Evolutionary conservation across 2,329 filamentous ascomycete genomes (phyloP).

Genomic region (Penicillium sclerotigenum): DNA sequence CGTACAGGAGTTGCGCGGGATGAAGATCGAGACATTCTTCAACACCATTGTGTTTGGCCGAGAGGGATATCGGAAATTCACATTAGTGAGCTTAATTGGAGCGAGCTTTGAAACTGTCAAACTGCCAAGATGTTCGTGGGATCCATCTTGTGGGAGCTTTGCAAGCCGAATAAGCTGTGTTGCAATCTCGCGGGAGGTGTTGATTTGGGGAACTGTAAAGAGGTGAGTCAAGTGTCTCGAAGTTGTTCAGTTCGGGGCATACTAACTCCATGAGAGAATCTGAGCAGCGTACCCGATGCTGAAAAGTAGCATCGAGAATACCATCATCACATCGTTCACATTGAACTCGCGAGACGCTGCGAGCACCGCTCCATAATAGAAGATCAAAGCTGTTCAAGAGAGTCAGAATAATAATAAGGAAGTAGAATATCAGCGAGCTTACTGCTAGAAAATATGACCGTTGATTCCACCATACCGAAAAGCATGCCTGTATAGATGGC

Average conservation of each 20-base stretch:
- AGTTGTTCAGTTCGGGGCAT: background rate
- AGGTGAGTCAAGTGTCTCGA: slow-evolving; percentile 4
- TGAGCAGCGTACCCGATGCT: slow-evolving; percentile 68
- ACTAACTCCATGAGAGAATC: slow-evolving; percentile 61
- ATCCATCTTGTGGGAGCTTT: slow-evolving; percentile 53
- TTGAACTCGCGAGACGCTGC: slow-evolving; percentile 50
- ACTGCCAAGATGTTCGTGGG: slow-evolving; percentile 58
- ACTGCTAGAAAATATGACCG: slow-evolving; percentile 65
- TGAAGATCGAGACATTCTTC: slow-evolving; percentile 60
- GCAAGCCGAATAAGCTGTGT: slow-evolving; percentile 69
- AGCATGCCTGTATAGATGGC: slow-evolving; percentile 66
- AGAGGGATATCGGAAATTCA: slow-evolving; percentile 71
- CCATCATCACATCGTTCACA: slow-evolving; percentile 63
- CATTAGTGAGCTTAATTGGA: slow-evolving; percentile 57
- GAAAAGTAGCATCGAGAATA: slow-evolving; percentile 81
- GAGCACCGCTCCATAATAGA: slow-evolving; percentile 74
- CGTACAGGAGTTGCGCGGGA: slow-evolving; percentile 62
- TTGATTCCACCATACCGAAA: slow-evolving; percentile 74
- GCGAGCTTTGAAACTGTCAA: slow-evolving; percentile 41
- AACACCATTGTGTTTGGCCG: slow-evolving; percentile 56
- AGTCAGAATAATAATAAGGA: slow-evolving; percentile 5
- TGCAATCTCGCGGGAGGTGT: slow-evolving; percentile 68
- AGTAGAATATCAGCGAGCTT: slow-evolving; percentile 11
- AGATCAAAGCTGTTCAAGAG: slow-evolving; percentile 60
- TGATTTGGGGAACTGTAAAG: slow-evolving; percentile 68